Evolutionary conservation across 306 rosid genomes (phyloP), one percentile per base, ranked within the genome.

Genomic region (Hippophae rhamnoides): DNA sequence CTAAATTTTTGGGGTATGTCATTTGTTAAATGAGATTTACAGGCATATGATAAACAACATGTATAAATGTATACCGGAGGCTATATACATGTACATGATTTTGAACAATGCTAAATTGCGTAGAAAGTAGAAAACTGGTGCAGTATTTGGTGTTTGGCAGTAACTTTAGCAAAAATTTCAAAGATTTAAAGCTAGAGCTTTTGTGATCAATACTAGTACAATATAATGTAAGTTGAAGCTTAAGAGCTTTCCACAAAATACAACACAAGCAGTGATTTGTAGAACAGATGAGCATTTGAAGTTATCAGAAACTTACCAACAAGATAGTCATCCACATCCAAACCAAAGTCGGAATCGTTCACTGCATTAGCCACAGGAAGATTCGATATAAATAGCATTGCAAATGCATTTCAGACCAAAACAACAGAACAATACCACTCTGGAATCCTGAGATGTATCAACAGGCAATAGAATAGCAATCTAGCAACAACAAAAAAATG

Each of bases 281-380:
- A 40, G 56, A 74, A 62, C n/a, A 67, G 56, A n/a, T 14, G 31
- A 41, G 56, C 13, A 60, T 10, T 41, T 8, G 64, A 71, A 61
- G 57, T 42, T n/a, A 45, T 25, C 27, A 55, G 58, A 50, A 66
- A 61, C 70, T 95, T 81, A 87, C 96, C 96, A 60, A 79, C 41
- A 52, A 92, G 87, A 74, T 92, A 92, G 77, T 92, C 98, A 73
- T 92, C 98, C 65, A 87, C 31, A 64, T 92, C 98, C 64, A 92
- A 72, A 56, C 65, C 69, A 76, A 92, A 92, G 54, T 85, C 98
- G 8, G 78, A 74, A 67, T 72, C 72, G 68, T 79, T 72, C 80
- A 87, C 98, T 87, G 87, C 85, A 73, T 64, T 58, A 49, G 70
- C 43, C 40, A 57, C 18, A 26, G 7, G 31, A 41, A 38, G 11